Evolutionary conservation across 768 basidiomycete species (phyloP), one percentile per base, ranked within the genome.

Genomic region (Mycena capillaripes): DNA sequence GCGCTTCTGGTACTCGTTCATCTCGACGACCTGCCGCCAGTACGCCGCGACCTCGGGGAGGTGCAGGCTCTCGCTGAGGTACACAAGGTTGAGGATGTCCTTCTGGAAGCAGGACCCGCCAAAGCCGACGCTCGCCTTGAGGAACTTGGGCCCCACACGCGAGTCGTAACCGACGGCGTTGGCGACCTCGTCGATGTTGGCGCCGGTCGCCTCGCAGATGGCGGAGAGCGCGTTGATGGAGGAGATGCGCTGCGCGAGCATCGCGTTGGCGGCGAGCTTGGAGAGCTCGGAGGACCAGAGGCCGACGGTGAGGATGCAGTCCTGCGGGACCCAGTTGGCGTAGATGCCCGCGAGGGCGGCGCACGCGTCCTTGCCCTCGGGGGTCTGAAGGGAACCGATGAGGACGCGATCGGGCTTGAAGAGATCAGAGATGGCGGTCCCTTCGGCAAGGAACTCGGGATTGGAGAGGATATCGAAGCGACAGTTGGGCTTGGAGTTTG

Each of bases 21-120:
- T 95, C 79, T 95, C 92, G 29, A 98, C 97, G 40, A 99, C 97
- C 81, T 97, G 94, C 62, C 90, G 89, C 98, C 98, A 99, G 88
- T 99, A 99, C 21, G 92, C 93, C 34, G 97, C 98, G 30, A 99
- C 97, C 82, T 98, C 96, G 44, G 97, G 97, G 65, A 99, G 89
- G 84, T 99, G 96, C 66, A 96, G 84, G 73, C 94, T 96, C 85
- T 99, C 97, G 79, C 92, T 93, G 52, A 99, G 91, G 86, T 99
- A 99, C 53, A 99, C 98, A 72, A 99, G 88, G 87, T 99, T 99
- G 79, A 99, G 91, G 83, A 99, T 99, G 80, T 99, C 97, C 83
- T 99, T 99, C 86, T 99, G 97, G 95, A 99, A 99, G 86, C 97
- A 99, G 16, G 94, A 95, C 42, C 98, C 98, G 72, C 98, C 97